Evolutionary conservation across 2,329 filamentous ascomycete genomes (phyloP).

Genomic region (Pseudogymnoascus sp.): DNA sequence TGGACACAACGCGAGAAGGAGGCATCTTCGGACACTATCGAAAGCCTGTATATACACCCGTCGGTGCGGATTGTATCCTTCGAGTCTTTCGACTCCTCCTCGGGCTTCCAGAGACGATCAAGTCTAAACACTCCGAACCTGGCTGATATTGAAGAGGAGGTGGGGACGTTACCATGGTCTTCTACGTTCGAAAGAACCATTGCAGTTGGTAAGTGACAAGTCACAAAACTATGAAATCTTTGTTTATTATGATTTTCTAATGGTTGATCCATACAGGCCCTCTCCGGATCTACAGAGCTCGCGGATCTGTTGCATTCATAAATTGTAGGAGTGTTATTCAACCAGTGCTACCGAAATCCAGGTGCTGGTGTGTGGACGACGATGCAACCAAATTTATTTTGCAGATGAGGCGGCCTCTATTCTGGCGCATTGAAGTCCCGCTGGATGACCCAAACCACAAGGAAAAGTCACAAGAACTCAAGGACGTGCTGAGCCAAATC

Average conservation of each 20-base stretch:
- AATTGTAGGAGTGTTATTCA: slow-evolving; percentile 76
- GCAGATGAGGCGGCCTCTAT: slow-evolving; percentile 72
- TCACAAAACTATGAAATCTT: background rate
- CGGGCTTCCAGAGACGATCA: slow-evolving; percentile 10
- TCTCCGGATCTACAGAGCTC: slow-evolving; percentile 77
- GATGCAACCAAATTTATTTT: slow-evolving; percentile 75
- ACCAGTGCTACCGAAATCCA: slow-evolving; percentile 80
- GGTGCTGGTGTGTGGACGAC: slow-evolving; percentile 89
- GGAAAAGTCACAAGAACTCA: slow-evolving; percentile 57
- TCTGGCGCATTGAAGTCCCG: slow-evolving; percentile 85
- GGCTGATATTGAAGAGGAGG: slow-evolving; percentile 38
- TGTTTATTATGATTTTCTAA: background rate
- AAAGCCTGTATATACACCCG: slow-evolving; percentile 22
- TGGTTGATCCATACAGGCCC: slow-evolving; percentile 43
- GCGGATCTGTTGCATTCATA: slow-evolving; percentile 78
- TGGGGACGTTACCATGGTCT: slow-evolving; percentile 63
- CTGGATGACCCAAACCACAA: slow-evolving; percentile 56
- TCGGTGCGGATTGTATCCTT: slow-evolving; percentile 46
- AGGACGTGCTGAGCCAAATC: slow-evolving; percentile 61
- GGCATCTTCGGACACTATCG: background rate
- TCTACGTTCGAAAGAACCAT: slow-evolving; percentile 74
- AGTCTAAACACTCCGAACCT: slow-evolving; percentile 24
- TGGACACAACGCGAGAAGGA: background rate
- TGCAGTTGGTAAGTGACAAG: slow-evolving; percentile 54
- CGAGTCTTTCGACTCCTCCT: slow-evolving; percentile 21